Evolutionary conservation across 2,329 filamentous ascomycete species (phyloP).

Genomic region (Sclerotinia minor): DNA sequence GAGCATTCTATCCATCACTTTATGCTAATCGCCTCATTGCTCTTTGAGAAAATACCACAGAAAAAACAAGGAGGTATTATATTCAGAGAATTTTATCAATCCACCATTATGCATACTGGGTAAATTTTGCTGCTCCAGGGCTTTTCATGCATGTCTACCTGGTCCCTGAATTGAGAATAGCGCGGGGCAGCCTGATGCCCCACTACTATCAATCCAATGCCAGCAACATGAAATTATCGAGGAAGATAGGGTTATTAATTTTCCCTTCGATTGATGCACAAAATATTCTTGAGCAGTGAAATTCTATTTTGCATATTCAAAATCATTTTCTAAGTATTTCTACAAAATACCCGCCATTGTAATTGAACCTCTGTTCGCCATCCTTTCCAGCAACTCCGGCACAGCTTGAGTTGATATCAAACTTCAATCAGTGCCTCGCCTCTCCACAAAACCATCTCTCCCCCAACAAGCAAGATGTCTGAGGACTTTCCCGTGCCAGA

Average conservation of each 20-base stretch:
- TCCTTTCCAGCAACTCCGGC: not conserved
- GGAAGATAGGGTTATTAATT: slow-evolving; percentile 15
- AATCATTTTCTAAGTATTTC: not conserved
- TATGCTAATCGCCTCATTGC: too few relatives aligned
- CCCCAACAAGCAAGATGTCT: slow-evolving; percentile 31
- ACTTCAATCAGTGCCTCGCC: not conserved
- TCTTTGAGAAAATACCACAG: too few relatives aligned
- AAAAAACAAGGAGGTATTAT: not conserved
- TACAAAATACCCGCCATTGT: slow-evolving; percentile 4
- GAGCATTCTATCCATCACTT: not conserved
- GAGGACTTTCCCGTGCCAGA: slow-evolving; percentile 51
- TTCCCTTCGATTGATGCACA: not conserved
- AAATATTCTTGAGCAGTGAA: not conserved
- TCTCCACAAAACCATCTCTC: not conserved
- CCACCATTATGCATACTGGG: not conserved
- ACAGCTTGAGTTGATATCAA: not conserved
- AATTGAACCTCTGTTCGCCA: not conserved
- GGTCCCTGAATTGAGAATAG: slow-evolving; percentile 13
- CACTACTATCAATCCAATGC: slow-evolving; percentile 4
- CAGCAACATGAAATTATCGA: not conserved
- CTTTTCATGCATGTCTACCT: slow-evolving; percentile 8
- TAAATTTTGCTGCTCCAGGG: not conserved
- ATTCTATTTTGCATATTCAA: not conserved
- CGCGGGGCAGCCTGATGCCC: slow-evolving; percentile 20
- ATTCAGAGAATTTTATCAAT: not conserved